Base-by-base conservation (phyloP, 202 grass and related monocot species). In the Thinopyrum obtusiflorum region DNA sequence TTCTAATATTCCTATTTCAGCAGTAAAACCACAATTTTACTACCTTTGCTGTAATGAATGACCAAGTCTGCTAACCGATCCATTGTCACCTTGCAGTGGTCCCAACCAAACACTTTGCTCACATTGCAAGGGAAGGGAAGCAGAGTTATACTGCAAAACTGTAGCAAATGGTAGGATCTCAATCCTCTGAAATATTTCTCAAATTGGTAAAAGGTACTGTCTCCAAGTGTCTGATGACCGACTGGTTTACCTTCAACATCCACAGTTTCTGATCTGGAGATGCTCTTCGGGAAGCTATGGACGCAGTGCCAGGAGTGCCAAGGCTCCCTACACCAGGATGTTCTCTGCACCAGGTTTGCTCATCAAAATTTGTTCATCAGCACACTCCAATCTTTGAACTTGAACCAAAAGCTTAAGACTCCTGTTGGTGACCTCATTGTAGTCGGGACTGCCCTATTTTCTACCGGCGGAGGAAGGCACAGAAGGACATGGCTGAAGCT, bases 231-330 rank as follows among this genome's bases (percentile, higher is more conserved):
- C 26, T 3, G 28, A 79, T 32, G 68, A 28, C 59, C 59, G 61
- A 75, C 73, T 18, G 28, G 79, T 70, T 55, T 7, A 59, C 40
- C 23, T 68, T 84, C 5, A 11, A 62, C 9, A 25, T 9, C 62
- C 15, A 75, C 82, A 96, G 97, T 99, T 82, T 96, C 90, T n/a
- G 92, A 99, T 6, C 88, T 99, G 61, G 97, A 99, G 88, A 83
- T 88, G 80, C 88, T 99, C 61, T 99, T 99, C 86, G 97, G 97
- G 80, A 92, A 85, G 83, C 57, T 99, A 79, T 99, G 97, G 97
- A 99, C 97, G 2, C 97, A 99, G 36, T 99, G 97, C 84, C 93
- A 98, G 88, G 97, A 96, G 57, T 98, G 97, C 83, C 97, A 98
- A 84, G 93, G 93, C 51, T 98, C 93, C 76, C 92, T 98, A 63